Evolutionary conservation across 495 filamentous ascomycete genomes (phyloP).

Genomic region (Trichoderma orchidacearum): DNA sequence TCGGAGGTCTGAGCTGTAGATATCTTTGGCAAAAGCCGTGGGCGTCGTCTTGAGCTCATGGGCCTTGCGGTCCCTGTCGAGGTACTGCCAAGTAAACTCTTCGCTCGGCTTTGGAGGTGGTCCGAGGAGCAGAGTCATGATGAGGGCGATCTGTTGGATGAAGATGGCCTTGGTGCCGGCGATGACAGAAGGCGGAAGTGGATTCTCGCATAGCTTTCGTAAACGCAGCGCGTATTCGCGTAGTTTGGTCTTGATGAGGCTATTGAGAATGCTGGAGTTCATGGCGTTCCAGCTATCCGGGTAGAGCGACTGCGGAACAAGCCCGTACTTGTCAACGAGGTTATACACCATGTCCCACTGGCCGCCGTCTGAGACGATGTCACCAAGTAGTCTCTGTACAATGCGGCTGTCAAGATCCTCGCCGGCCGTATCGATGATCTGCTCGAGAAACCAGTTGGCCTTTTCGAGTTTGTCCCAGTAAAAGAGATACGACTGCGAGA

Average conservation of each 20-base stretch:
- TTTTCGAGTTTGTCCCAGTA: slow-evolving; percentile 95
- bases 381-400: slow-evolving; percentile 47
- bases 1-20: slow-evolving; percentile 28
- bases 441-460: slow-evolving; percentile 75
- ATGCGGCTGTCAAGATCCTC: slow-evolving; percentile 55
- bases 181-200: slow-evolving; percentile 9
- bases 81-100: slow-evolving; percentile 64
- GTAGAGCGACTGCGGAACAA: slow-evolving; percentile 67
- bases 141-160: slow-evolving; percentile 61
- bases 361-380: slow-evolving; percentile 67
- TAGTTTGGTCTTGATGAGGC: slow-evolving; percentile 71
- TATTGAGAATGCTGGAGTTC: slow-evolving; percentile 54
- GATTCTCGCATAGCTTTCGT: slow-evolving; percentile 25
- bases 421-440: slow-evolving; percentile 57
- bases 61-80: slow-evolving; percentile 50
- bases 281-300: slow-evolving; percentile 67
- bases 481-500: slow-evolving; percentile 80
- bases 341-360: slow-evolving; percentile 93
- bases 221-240: slow-evolving; percentile 64
- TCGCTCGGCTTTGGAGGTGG: slow-evolving; percentile 53
- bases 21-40: slow-evolving; percentile 48
- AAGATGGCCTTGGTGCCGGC: slow-evolving; percentile 47
- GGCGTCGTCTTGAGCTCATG: slow-evolving; percentile 48
- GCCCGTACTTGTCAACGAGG: slow-evolving; percentile 70
- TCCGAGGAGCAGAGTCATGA: slow-evolving; percentile 67